Evolutionary conservation across 2,329 filamentous ascomycete species (phyloP).

Genomic region (Ampelomyces quisqualis): DNA sequence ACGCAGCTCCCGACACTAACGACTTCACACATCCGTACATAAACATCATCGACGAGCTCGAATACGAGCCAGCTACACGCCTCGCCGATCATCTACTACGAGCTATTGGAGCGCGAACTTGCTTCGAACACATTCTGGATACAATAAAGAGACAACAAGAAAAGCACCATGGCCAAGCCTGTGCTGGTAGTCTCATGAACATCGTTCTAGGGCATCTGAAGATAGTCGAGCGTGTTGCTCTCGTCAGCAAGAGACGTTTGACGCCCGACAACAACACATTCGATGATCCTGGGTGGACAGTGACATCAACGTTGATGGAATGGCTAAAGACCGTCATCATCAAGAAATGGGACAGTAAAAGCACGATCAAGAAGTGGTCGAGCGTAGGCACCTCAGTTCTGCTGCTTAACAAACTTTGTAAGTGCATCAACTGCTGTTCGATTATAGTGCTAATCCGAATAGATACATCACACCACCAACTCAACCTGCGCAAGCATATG

Average conservation of each 20-base stretch:
- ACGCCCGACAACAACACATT: constrained; percentile 11
- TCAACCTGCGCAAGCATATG: constrained; percentile 60
- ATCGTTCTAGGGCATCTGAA: constrained; percentile 29
- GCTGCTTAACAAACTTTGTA: constrained; percentile 70
- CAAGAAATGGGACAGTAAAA: constrained; percentile 76
- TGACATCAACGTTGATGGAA: constrained; percentile 54
- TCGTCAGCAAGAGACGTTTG: constrained; percentile 24
- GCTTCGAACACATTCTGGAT: constrained; percentile 52
- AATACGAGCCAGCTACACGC: constrained; percentile 55
- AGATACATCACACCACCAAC: constrained; percentile 22
- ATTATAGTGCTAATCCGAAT: constrained; percentile 12
- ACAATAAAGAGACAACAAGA: constrained; percentile 11
- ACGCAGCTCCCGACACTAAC: constrained; percentile 20
- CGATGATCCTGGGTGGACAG: constrained; percentile 41
- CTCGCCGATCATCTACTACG: constrained; percentile 53
- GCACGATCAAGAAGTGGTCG: constrained; percentile 67
- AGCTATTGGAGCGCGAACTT: constrained; percentile 52
- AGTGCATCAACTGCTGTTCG: constrained; percentile 1
- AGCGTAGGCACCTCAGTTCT: constrained; percentile 75
- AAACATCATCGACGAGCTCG: constrained; percentile 47
- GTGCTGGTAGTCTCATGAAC: constrained; percentile 10
- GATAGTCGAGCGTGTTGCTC: constrained; percentile 24
- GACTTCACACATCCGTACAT: constrained; percentile 34
- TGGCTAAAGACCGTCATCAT: constrained; percentile 75
- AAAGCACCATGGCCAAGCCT: neutral